These are phyloP conservation scores for Sparassis latifolia DNA, from an alignment of 1,284 basidiomycete species.

Conservation along the genomic window DNA sequence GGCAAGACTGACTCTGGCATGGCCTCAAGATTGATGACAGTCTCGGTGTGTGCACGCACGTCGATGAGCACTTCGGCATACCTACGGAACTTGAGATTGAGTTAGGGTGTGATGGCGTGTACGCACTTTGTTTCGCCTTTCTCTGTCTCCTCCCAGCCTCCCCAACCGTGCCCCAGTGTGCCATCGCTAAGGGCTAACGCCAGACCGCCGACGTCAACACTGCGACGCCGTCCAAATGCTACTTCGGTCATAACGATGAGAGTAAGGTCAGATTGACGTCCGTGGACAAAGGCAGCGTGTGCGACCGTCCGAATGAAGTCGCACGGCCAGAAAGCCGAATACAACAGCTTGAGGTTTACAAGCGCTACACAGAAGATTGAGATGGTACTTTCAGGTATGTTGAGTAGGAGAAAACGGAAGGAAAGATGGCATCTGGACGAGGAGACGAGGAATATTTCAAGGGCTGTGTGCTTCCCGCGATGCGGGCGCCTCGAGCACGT, in stretches of 20 bases:
- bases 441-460: too few species aligned
- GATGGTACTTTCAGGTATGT: too few species aligned
- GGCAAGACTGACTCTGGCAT: constrained; percentile 35
- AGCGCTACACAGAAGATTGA: too few species aligned
- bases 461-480: too few species aligned
- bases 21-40: constrained; percentile 58
- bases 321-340: too few species aligned
- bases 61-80: constrained; percentile 78
- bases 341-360: too few species aligned
- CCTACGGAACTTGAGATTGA: constrained; percentile 19
- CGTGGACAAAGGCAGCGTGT: background rate
- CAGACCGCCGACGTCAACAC: constrained; percentile 82
- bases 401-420: too few species aligned
- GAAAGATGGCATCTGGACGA: too few species aligned
- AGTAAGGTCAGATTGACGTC: background rate
- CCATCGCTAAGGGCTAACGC: constrained; percentile 66
- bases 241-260: constrained; percentile 10
- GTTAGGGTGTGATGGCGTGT: constrained; percentile 20
- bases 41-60: constrained; percentile 74
- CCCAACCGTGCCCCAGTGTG: constrained; percentile 67
- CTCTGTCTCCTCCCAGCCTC: constrained; percentile 52
- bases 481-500: too few species aligned
- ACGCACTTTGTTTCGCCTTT: constrained; percentile 49
- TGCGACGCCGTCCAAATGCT: constrained; percentile 43
- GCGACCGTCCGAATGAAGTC: too few species aligned